These are phyloP conservation scores for Phyllosticta paracitricarpa DNA, from an alignment of 2,329 filamentous ascomycete species.

Conservation along the genomic window DNA sequence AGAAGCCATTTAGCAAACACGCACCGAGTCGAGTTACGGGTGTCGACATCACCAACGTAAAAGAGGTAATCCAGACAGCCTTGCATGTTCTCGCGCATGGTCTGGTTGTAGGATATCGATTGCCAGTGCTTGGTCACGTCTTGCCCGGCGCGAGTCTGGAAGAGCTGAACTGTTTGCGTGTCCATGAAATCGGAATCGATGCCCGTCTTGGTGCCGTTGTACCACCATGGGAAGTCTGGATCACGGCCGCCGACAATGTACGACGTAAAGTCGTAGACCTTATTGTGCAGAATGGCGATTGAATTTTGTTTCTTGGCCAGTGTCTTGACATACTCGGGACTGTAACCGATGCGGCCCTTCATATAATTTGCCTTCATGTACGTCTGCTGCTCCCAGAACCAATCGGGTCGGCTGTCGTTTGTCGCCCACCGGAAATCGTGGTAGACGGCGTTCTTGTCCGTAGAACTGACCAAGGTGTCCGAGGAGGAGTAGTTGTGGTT, in stretches of 20 bases:
- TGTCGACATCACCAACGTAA: constrained; percentile 86
- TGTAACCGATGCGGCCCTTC: constrained; percentile 82
- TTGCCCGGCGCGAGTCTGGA: constrained; percentile 62
- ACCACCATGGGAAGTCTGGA: constrained; percentile 24
- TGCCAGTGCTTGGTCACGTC: constrained; percentile 83
- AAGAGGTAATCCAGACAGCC: constrained; percentile 88
- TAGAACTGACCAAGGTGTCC: constrained; percentile 51
- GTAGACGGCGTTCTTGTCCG: constrained; percentile 67
- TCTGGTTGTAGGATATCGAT: constrained; percentile 49
- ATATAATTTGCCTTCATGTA: constrained; percentile 68
- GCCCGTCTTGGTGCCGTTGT: constrained; percentile 4
- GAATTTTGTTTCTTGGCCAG: constrained; percentile 55
- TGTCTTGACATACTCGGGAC: constrained; percentile 62
- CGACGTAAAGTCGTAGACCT: constrained; percentile 81
- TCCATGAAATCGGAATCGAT: constrained; percentile 71
- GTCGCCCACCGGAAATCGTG: constrained; percentile 87
- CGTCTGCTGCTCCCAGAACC: constrained; percentile 84
- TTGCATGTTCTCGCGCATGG: constrained; percentile 57
- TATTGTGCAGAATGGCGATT: constrained; percentile 68
- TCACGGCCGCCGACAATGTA: constrained; percentile 68
- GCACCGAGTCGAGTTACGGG: constrained; percentile 74
- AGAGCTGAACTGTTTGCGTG: constrained; percentile 60
- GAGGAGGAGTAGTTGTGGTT: constrained; percentile 64
- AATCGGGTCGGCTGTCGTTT: constrained; percentile 75
- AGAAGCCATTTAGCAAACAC: constrained; percentile 84